A percentile compares a stretch with the other conserved stretches of the same genome.
Evolutionary conservation across 495 filamentous ascomycete species (phyloP).

Genomic region (Entonaema liquescens): DNA sequence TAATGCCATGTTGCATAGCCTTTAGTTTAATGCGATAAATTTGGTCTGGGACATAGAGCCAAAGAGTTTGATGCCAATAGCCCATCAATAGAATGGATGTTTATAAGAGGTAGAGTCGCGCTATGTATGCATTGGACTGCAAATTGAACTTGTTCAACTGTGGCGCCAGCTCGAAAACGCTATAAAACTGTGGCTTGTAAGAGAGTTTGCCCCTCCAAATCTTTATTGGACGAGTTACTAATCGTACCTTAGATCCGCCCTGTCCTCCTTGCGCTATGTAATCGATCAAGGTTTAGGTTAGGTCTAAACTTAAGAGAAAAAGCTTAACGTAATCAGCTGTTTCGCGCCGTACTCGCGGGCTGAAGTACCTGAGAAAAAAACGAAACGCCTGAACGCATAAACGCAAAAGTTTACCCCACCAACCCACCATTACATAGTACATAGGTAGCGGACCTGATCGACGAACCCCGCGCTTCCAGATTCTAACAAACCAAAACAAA

Average conservation of each 20-base stretch:
- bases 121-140: no score
- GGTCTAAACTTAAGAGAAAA: no score
- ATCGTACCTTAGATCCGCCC: background rate
- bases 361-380: background rate
- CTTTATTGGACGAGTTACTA: background rate
- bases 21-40: no score
- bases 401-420: conserved; percentile 31
- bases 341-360: conserved; percentile 20
- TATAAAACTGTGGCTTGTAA: background rate
- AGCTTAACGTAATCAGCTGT: background rate
- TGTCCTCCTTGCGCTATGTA: no score
- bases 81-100: no score
- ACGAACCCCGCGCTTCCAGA: conserved; percentile 36
- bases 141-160: background rate
- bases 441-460: background rate
- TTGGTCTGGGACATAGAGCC: no score
- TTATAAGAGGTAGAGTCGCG: no score
- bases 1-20: no score
- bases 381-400: conserved; percentile 3
- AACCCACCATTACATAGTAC: conserved; percentile 17
- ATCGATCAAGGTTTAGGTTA: background rate
- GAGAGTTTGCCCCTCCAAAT: background rate
- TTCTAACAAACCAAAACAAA: conserved; percentile 8
- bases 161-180: background rate
- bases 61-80: no score